Evolutionary conservation across 768 basidiomycete genomes (phyloP), one percentile per base, ranked within the genome.

Genomic region (Phanerochaete sordida): DNA sequence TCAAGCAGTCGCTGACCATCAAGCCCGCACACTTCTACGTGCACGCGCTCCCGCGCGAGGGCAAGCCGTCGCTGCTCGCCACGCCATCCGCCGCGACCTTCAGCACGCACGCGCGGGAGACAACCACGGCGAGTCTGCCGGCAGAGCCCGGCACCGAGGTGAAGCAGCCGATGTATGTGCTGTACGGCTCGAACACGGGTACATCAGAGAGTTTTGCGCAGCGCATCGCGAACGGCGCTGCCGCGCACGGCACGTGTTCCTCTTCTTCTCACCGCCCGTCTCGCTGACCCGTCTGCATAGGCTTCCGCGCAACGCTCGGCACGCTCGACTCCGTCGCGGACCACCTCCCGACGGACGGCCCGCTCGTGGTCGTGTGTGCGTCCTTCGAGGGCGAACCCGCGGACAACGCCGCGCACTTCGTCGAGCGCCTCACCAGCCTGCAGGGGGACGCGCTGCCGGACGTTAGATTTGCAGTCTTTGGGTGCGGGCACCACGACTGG

Each of bases 401-500:
- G 0, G 79, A 81, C 67, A 80, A 82, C 60, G 81, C 80, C 2
- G 72, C 73, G 8, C 73, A 71, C 55, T 81, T 81, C 64, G 71
- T 80, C 19, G 74, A 78, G 54, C 77, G 76, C 73, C 57, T 82
- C 21, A 69, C 68, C 37, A 70, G 63, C 57, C 62, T 75, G 7
- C 60, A 71, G 9, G 69, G 62, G 35, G 47, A 59, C 31, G 68
- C 70, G 56, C 63, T 77, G 50, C 63, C 61, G 3, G 69, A 71
- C 47, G 72, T 77, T 21, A 67, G 69, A 27, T 82, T 74, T 57
- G 77, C 76, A 1, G 78, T 82, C 24, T 81, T 82, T 54, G 81
- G 80, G 1, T 80, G 79, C 61, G 81, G 81, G 4, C 78, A 82
- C 67, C 72, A 70, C 45, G 81, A 82, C 62, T 82, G 81, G 80